Conservation (phyloP, 306 rosid genomes). For the Inga laurina region DNA sequence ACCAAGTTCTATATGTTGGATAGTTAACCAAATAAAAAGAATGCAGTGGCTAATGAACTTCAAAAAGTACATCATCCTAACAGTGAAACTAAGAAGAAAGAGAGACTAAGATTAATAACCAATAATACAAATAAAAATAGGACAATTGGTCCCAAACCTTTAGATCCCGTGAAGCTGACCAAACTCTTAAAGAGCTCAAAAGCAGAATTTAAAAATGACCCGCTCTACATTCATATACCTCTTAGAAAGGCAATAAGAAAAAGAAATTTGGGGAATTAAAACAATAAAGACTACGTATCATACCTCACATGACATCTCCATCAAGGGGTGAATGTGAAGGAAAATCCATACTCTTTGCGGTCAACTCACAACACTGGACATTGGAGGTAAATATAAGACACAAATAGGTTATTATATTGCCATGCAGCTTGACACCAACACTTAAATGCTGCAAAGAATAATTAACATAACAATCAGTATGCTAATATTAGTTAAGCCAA, state of each 20-base stretch:
- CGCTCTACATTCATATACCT: conserved; percentile 50
- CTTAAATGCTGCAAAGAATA: conserved; percentile 79
- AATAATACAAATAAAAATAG: conserved; percentile 5
- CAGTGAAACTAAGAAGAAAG: not conserved
- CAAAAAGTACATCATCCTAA: not conserved
- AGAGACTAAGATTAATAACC: not conserved
- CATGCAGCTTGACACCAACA: conserved; percentile 99
- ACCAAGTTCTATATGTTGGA: not conserved
- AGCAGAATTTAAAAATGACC: conserved; percentile 96
- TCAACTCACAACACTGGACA: too few relatives aligned
- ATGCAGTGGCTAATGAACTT: not conserved
- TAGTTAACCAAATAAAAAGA: not conserved
- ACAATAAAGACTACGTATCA: conserved; percentile 13
- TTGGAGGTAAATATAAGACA: too few relatives aligned
- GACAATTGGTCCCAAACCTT: conserved; percentile 56
- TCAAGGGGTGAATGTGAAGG: conserved; percentile 33
- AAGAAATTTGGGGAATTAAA: conserved; percentile 16
- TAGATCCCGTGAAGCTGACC: conserved; percentile 92
- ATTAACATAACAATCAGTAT: conserved; percentile 21
- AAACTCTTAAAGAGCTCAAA: conserved; percentile 90
- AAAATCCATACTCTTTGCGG: conserved; percentile 47
- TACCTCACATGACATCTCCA: conserved; percentile 89
- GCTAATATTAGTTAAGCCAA: conserved; percentile 25
- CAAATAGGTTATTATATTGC: conserved; percentile 40
- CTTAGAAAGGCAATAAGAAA: conserved; percentile 40